These are phyloP conservation scores for Auriculariales sp. DNA, from an alignment of 768 basidiomycete genomes.

Conservation along the genomic window DNA sequence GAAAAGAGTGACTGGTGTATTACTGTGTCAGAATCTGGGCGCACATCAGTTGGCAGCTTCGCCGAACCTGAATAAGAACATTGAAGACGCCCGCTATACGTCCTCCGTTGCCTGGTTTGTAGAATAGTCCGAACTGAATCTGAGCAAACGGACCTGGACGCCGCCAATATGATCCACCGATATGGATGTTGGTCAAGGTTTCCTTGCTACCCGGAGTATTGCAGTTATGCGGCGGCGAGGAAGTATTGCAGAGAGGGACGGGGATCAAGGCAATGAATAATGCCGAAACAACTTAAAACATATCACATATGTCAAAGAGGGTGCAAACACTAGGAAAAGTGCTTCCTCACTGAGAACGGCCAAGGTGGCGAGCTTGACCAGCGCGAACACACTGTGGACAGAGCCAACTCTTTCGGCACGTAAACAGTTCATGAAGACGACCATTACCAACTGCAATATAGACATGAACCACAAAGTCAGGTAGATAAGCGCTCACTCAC, in stretches of 20 bases:
- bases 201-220: background rate
- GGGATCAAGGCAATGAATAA: background rate
- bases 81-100: background rate
- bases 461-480: constrained; percentile 12
- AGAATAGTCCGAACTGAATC: no score
- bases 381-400: constrained; percentile 19
- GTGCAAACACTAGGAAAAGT: background rate
- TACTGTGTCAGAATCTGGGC: no score
- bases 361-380: constrained; percentile 19
- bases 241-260: background rate
- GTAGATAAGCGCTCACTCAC: background rate
- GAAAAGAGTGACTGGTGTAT: background rate
- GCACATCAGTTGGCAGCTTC: background rate
- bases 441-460: constrained; percentile 14
- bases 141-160: background rate
- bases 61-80: background rate
- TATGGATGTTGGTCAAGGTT: background rate
- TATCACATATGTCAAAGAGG: background rate
- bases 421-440: constrained; percentile 21
- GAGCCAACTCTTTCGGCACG: constrained; percentile 17
- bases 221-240: background rate
- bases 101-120: background rate
- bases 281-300: background rate
- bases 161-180: background rate
- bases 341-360: constrained; percentile 9